Conservation (phyloP, 495 filamentous ascomycete species). For the Chaetomidium leptoderma region DNA sequence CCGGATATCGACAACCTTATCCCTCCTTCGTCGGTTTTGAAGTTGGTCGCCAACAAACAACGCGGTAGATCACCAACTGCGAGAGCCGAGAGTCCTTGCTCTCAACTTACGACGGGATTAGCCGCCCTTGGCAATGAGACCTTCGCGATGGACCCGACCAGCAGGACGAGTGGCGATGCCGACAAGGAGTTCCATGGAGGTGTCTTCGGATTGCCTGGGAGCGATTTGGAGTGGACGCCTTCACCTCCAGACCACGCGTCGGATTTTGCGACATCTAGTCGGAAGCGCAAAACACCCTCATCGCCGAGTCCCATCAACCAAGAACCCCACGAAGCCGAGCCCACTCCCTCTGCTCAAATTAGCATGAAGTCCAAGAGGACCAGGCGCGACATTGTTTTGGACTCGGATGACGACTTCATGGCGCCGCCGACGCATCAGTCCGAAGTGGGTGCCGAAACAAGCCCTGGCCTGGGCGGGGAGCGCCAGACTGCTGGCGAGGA, state of each 20-base stretch:
- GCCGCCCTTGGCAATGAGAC: not conserved
- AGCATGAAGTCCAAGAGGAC: constrained; percentile 18
- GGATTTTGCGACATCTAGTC: constrained; percentile 2
- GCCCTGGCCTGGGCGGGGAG: constrained; percentile 4
- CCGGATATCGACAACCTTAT: constrained; percentile 41
- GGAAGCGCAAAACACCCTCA: constrained; percentile 23
- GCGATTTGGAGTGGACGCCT: not conserved
- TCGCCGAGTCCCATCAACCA: constrained; percentile 6
- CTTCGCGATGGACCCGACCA: not conserved
- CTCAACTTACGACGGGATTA: not conserved
- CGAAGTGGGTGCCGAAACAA: not conserved
- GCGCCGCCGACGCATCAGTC: constrained; percentile 29
- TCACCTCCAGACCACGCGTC: not conserved
- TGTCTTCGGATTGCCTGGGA: not conserved
- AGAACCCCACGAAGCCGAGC: not conserved
- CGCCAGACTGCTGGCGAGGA: not conserved
- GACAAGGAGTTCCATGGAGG: no score
- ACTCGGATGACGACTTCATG: constrained; percentile 49
- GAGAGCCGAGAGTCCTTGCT: constrained; percentile 2
- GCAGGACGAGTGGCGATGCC: not conserved
- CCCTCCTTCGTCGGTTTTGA: constrained; percentile 12
- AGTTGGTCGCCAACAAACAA: constrained; percentile 16
- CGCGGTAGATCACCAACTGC: not conserved
- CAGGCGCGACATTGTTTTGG: constrained; percentile 34
- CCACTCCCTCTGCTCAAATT: not conserved